A percentile compares a stretch with the other conserved stretches of the same genome.
These are phyloP conservation scores for Fusarium sp. DNA, from an alignment of 2,329 filamentous ascomycete genomes.

Conservation along the genomic window DNA sequence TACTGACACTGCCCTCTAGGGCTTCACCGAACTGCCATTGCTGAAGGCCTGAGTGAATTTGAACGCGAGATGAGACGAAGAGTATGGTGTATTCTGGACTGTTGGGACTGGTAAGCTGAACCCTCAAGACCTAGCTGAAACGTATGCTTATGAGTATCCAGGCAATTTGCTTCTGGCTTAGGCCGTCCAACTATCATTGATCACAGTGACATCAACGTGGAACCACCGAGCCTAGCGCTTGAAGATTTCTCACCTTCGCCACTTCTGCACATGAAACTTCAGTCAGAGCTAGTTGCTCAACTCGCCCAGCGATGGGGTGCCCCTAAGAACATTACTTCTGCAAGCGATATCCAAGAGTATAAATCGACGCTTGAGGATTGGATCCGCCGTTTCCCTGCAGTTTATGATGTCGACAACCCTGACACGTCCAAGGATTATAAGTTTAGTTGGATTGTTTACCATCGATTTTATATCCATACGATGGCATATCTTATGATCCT, in stretches of 20 bases:
- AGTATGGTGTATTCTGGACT: conserved; percentile 54
- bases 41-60: conserved; percentile 49
- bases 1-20: conserved; percentile 35
- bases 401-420: conserved; percentile 55
- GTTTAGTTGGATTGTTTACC: conserved; percentile 59
- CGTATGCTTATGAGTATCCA: conserved; percentile 20
- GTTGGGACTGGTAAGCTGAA: conserved; percentile 54
- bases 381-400: conserved; percentile 57
- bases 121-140: accelerated
- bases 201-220: conserved; percentile 50
- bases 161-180: conserved; percentile 54
- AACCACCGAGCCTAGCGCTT: conserved; percentile 52
- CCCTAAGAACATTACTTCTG: conserved; percentile 46
- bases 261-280: conserved; percentile 54
- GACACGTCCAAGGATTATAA: conserved; percentile 58
- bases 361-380: conserved; percentile 56
- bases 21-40: conserved; percentile 48
- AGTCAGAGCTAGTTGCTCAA: conserved; percentile 51
- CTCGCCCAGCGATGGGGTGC: conserved; percentile 49
- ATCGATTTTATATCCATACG: conserved; percentile 61
- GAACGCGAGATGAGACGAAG: conserved; percentile 54
- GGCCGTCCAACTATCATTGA: conserved; percentile 54
- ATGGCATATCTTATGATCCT: conserved; percentile 61
- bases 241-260: conserved; percentile 53
- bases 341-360: conserved; percentile 51